phyloP scores from a whole-genome alignment of 768 basidiomycete genomes.

The Hygrophorus pudorinus region DNA sequence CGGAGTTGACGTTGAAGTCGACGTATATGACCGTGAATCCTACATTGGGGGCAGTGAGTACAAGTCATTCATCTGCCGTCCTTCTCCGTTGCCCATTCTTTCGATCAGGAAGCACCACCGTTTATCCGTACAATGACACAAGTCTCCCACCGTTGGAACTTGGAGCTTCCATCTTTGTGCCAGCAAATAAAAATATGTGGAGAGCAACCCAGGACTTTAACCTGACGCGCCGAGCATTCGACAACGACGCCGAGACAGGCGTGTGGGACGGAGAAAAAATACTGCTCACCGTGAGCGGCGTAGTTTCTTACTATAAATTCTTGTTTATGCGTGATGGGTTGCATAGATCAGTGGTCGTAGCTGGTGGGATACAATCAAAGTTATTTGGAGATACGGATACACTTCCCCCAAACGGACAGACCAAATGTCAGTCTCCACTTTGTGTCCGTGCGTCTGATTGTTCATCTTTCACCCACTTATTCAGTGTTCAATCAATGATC shows the following conservation, averaged over 20 bases:
- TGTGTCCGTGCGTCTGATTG: background rate
- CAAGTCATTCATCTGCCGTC: background rate
- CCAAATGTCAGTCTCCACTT: constrained; percentile 31
- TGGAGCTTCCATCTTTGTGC: constrained; percentile 83
- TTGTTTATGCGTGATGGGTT: background rate
- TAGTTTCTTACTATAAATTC: background rate
- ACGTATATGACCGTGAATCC: constrained; percentile 69
- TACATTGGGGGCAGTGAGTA: constrained; percentile 83
- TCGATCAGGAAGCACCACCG: constrained; percentile 59
- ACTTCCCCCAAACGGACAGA: constrained; percentile 46
- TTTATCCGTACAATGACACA: constrained; percentile 60
- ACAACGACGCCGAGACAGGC: constrained; percentile 44
- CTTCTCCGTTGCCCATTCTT: constrained; percentile 1
- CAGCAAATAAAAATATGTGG: constrained; percentile 57
- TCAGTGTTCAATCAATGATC: constrained; percentile 48
- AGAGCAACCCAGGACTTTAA: constrained; percentile 78
- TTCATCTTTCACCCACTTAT: background rate
- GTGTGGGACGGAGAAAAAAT: constrained; percentile 82
- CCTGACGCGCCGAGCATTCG: constrained; percentile 42
- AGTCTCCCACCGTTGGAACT: constrained; percentile 62
- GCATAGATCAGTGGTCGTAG: constrained; percentile 31
- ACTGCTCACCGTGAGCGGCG: constrained; percentile 44
- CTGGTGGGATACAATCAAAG: constrained; percentile 69
- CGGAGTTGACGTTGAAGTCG: constrained; percentile 62
- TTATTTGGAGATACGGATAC: constrained; percentile 70